A percentile compares a stretch with the other conserved stretches of the same genome.
These are phyloP conservation scores for Leishmania tarentolae DNA, from an alignment of 208 protist species.

Conservation along the genomic window DNA sequence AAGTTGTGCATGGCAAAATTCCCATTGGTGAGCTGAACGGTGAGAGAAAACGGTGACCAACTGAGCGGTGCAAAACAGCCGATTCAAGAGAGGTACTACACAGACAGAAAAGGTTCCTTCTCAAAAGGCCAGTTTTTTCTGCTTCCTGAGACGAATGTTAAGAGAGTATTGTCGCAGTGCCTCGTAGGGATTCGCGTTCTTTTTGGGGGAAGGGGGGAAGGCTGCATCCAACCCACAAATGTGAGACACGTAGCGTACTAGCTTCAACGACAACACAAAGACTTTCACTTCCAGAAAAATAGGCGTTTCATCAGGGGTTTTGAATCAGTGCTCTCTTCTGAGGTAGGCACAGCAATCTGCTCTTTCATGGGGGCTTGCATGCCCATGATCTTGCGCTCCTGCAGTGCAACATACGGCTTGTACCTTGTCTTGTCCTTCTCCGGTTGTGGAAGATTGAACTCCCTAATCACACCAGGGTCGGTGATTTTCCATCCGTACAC, in stretches of 20 bases:
- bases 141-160: neutral
- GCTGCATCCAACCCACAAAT: neutral
- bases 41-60: neutral
- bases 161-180: neutral
- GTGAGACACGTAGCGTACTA: neutral
- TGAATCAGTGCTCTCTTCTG: constrained; percentile 19
- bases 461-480: constrained; percentile 75
- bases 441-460: constrained; percentile 78
- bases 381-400: constrained; percentile 85
- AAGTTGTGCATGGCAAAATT: neutral
- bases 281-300: constrained; percentile 86
- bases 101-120: neutral
- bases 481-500: constrained; percentile 90
- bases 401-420: constrained; percentile 89
- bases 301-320: constrained; percentile 88
- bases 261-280: neutral
- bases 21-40: neutral
- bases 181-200: neutral
- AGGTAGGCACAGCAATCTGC: neutral
- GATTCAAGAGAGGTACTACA: neutral
- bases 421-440: constrained; percentile 78
- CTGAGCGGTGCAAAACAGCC: neutral
- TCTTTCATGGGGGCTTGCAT: constrained; percentile 24
- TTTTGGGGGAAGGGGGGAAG: neutral
- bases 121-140: neutral